Evolutionary conservation across 352 stramenopile species (phyloP).

Genomic region (Globisporangium abappressorium): DNA sequence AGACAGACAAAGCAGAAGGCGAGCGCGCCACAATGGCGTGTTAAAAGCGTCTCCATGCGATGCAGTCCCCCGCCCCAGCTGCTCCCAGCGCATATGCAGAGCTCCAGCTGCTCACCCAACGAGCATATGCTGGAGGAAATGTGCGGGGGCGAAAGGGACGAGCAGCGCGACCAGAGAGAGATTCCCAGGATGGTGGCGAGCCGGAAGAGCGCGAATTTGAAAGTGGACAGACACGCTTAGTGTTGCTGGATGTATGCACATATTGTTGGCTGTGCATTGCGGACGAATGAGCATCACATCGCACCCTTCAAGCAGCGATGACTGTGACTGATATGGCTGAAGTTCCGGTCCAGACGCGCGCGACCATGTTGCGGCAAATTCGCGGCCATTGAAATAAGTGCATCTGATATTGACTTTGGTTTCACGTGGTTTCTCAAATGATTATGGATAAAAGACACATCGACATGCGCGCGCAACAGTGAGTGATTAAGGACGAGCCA

Average conservation of each 20-base stretch:
- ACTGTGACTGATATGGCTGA: neutral
- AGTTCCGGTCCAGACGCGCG: neutral
- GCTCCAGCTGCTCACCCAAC: neutral
- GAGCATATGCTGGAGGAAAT: neutral
- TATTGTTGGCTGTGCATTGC: neutral
- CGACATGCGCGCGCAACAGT: neutral
- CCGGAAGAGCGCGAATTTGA: neutral
- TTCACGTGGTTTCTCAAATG: neutral
- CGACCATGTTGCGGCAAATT: neutral
- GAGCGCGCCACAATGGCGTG: neutral
- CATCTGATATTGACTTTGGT: neutral
- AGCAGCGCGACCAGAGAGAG: neutral
- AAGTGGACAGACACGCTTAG: neutral
- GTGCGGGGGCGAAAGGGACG: neutral
- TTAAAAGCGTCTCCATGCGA: neutral
- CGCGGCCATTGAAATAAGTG: neutral
- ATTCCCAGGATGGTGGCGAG: neutral
- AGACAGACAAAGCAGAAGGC: neutral
- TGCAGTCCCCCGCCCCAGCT: neutral
- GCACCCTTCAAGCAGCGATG: too few species aligned
- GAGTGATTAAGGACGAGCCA: neutral
- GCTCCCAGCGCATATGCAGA: neutral
- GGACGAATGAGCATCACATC: neutral
- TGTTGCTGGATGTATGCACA: neutral
- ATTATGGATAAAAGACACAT: neutral